These are phyloP conservation scores for Coemansia sp. DNA, from an alignment of 192 early-diverging fungal genomes.

Conservation along the genomic window DNA sequence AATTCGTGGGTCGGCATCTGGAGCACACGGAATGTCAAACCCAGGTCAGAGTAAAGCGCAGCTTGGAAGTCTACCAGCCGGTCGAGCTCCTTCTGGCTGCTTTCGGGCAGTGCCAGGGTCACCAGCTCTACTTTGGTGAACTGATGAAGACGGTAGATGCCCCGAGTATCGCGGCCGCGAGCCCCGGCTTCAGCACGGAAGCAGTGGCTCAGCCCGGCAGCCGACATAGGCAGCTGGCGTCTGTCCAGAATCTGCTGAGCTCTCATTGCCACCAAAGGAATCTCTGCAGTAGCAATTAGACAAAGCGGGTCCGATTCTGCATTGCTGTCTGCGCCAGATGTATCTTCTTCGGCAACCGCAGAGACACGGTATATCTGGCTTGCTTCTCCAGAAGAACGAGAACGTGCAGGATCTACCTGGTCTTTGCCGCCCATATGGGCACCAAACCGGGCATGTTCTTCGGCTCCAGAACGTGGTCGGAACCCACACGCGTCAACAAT, in stretches of 20 bases:
- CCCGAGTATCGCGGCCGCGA: slow-evolving; percentile 80
- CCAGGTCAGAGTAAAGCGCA: slow-evolving; percentile 73
- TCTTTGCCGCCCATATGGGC: background rate
- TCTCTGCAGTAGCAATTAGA: slow-evolving; percentile 87
- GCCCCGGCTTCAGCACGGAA: slow-evolving; percentile 90
- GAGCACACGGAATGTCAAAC: slow-evolving; percentile 74
- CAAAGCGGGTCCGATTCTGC: slow-evolving; percentile 60
- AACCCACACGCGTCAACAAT: slow-evolving; percentile 89
- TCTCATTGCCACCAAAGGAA: slow-evolving; percentile 87
- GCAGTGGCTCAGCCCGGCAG: slow-evolving; percentile 83
- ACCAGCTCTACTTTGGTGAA: slow-evolving; percentile 95
- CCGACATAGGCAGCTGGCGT: slow-evolving; percentile 65
- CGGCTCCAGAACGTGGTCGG: slow-evolving; percentile 64
- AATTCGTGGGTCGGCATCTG: slow-evolving; percentile 94
- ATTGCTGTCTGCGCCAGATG: background rate
- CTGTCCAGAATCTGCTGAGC: slow-evolving; percentile 64
- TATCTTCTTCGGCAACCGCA: slow-evolving; percentile 44
- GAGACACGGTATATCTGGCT: slow-evolving; percentile 84
- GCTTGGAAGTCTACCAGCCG: slow-evolving; percentile 76
- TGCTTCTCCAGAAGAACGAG: slow-evolving; percentile 50
- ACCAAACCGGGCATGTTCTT: background rate
- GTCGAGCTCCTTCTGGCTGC: slow-evolving; percentile 69
- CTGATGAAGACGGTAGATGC: slow-evolving; percentile 91
- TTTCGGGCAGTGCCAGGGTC: slow-evolving; percentile 63
- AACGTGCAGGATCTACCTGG: background rate